Evolutionary conservation across 129 eudicot genomes (phyloP).

Genomic region (Helichrysum umbraculigerum): DNA sequence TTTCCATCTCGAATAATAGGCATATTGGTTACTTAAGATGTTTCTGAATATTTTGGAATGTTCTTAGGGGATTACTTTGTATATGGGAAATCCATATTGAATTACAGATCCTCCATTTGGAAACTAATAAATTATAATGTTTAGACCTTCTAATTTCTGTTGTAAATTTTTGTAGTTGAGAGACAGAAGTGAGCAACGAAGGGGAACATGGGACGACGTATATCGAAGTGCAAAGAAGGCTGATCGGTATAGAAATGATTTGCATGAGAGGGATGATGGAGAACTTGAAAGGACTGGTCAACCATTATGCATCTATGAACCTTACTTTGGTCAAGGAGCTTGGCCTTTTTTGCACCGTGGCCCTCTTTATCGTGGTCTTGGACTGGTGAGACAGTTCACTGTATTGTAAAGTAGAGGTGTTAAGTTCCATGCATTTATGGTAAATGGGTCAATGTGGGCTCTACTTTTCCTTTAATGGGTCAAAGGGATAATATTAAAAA

Average conservation of each 20-base stretch:
- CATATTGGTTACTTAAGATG: not conserved
- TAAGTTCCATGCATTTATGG: too few species aligned
- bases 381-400: constrained; percentile 57
- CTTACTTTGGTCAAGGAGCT: constrained; percentile 90
- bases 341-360: constrained; percentile 88
- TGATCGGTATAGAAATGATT: constrained; percentile 66
- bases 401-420: not conserved
- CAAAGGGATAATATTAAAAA: not conserved
- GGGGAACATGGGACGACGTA: constrained; percentile 96
- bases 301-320: constrained; percentile 84
- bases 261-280: constrained; percentile 96
- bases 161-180: constrained; percentile 55
- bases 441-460: not conserved
- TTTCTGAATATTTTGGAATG: not conserved
- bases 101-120: not conserved
- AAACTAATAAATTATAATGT: not conserved
- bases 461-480: not conserved
- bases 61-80: too few species aligned
- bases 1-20: not conserved
- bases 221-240: constrained; percentile 83
- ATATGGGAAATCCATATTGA: not conserved
- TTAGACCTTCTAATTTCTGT: constrained; percentile 23
- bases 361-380: constrained; percentile 89
- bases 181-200: constrained; percentile 87
- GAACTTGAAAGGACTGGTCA: constrained; percentile 97